Base-by-base conservation (phyloP, 306 rosid genomes). In the Argentina anserina region DNA sequence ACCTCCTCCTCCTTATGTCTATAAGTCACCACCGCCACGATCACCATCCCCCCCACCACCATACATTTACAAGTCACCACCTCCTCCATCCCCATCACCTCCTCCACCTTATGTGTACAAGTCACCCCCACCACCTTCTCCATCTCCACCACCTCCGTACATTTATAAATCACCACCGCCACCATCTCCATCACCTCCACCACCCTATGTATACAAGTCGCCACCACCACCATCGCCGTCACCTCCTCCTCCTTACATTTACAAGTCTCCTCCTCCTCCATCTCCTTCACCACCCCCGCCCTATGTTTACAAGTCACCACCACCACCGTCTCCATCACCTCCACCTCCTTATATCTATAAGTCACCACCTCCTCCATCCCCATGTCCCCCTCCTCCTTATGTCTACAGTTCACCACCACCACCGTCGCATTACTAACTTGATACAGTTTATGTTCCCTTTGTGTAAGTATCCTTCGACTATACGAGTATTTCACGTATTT, bases 341-440 rank as follows among this genome's bases (percentile, higher is more conserved):
- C 73, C 79, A 0, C 79, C 74, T 0, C 40, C 67, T 0, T 55
- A 73, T 0, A 0, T 65, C 0, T 23, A 49, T 0, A 52, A 67
- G 3, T 65, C 25, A 1, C 70, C 75, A 0, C 75, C 81, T 0
- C 70, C 81, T 0, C 70, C 80, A 7, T 61, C 68, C 0, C 53
- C 64, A 9, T 56, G 42, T 5, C 41, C 75, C 0, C 75, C 75
- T 0, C 75, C 66, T 0, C 75, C 67, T 2, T 15, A 65, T 6
- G n/a, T 65, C 0, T 58, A 72, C 29, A 56, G 42, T 18, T 75
- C 79, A 0, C 79, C 79, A 0, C 80, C 80, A 0, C 80, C 80
- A 0, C 75, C 74, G 0, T 43, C 41, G 58, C 50, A 9, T 56
- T 72, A 72, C 15, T 61, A 73, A 53, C 58, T 15, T 21, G 9